Evolutionary conservation across 768 basidiomycete genomes (phyloP), one percentile per base, ranked within the genome.

Genomic region (Fomitopsis pulvina): DNA sequence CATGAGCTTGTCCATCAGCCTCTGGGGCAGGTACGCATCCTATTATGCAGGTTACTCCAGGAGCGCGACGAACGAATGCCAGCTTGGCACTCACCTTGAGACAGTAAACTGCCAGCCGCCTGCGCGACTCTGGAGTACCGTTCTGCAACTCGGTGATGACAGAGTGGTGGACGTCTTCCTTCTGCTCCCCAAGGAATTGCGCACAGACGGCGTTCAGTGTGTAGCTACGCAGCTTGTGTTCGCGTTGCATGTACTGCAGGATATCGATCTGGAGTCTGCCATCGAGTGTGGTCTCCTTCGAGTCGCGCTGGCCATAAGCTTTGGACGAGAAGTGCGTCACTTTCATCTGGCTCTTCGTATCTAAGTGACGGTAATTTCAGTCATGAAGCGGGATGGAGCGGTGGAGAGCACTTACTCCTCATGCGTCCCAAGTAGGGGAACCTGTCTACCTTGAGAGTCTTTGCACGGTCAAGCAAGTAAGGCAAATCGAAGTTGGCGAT

Each of bases 121-220:
- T 75, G 41, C 96, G 70, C 2, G 92, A 93, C 66, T 99, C 95
- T 0, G 93, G 78, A 0, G 90, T 95, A 58, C 95, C 94, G 59
- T 98, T 98, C 67, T 99, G 96, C 40, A 99, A 69, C 44, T 98
- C 94, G 0, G 96, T 97, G 59, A 99, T 99, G 55, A 96, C 92
- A 1, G 95, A 98, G 63, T 98, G 85, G 61, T 98, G 96, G 18
- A 99, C 96, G 56, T 99, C 96, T 65, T 99, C 96, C 65, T 99
- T 99, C 66, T 99, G 96, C 66, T 99, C 96, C 25, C 93, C 94
- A 3, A 99, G 74, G 66, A 99, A 99, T 59, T 95, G 90, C 1
- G 96, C 87, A 61, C 96, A 99, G 48, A 99, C 96, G 4, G 96
- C 87, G 66, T 99, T 99, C 58, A 99, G 83, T 2, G 95, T 92